These are phyloP conservation scores for Prunella vulgaris DNA, from an alignment of 257 asterid species.

Conservation along the genomic window DNA sequence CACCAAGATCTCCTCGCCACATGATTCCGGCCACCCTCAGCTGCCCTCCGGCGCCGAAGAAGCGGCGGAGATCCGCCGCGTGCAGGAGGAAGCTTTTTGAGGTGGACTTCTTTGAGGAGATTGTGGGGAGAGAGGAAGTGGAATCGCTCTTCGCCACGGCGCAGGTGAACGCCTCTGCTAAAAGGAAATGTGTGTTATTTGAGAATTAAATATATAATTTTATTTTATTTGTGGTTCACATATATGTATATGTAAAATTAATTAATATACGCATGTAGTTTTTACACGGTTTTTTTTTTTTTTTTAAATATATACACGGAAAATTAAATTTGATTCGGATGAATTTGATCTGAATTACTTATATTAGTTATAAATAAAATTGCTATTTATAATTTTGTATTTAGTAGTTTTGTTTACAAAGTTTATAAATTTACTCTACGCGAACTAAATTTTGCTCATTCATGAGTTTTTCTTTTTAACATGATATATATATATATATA, in stretches of 20 bases:
- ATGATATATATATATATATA: no score
- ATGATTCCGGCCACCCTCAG: constrained; percentile 37
- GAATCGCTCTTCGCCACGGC: constrained; percentile 41
- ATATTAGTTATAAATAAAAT: background rate
- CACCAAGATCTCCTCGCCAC: constrained; percentile 42
- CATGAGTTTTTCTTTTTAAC: background rate
- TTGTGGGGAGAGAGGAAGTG: constrained; percentile 30
- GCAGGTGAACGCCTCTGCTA: constrained; percentile 20
- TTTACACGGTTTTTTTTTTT: constrained; percentile 3
- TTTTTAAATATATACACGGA: background rate
- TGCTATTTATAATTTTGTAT: background rate
- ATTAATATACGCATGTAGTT: background rate
- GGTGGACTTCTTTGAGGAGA: constrained; percentile 37
- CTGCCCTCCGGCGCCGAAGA: constrained; percentile 71
- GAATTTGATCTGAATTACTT: constrained; percentile 13
- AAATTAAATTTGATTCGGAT: constrained; percentile 17
- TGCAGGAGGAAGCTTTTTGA: constrained; percentile 46
- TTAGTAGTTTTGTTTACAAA: background rate
- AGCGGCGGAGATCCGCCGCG: constrained; percentile 32
- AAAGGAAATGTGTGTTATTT: constrained; percentile 33
- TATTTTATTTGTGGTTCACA: background rate
- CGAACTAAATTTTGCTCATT: background rate
- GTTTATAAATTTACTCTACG: background rate
- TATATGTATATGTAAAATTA: background rate
- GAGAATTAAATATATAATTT: background rate